Evolutionary conservation across 192 early-diverging fungal species (phyloP), one percentile per base, ranked within the genome.

Genomic region (Pilaira anomala): DNA sequence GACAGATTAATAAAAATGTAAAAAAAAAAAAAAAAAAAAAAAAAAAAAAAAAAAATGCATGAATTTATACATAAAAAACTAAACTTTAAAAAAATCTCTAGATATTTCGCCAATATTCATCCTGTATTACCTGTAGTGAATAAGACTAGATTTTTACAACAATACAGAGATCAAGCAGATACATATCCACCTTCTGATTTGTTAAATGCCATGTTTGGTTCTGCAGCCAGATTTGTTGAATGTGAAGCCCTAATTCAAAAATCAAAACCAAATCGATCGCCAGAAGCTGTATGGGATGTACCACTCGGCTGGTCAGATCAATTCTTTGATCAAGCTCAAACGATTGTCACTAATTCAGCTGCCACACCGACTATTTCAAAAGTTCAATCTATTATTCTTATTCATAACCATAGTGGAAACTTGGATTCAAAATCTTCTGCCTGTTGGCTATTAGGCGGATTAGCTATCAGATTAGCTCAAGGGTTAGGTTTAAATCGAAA

Each of bases 401-500:
- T 67, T 28, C 71, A 73, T 26, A 73, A 73, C 21, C 71, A 73
- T 24, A 66, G 71, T 39, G 60, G 65, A 8, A 65, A 63, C 41
- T 29, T 73, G 30, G 71, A 73, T 26, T 67, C 65, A 1, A 67
- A 67, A 46, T 67, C 71, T 4, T 67, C 71, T 14, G 66, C 61
- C 8, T 66, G 65, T 21, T 73, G 71, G 71, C 8, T 73, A 19
- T 44, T 73, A 16, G 60, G 60, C 18, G 67, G 67, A 3, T 36
- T 69, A 1, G 64, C 30, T 5, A 51, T 63, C 26, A 19, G 26
- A 26, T 63, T 50, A 44, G 90, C 90, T 6, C 88, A 89, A 72
- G 88, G 88, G 53, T 53, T 92, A 49, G 90, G 90, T 7, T 75
- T 92, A 49, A 85, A 92, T 64, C 78, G 88, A 21, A 83, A 86